phyloP scores from a whole-genome alignment of 2,329 filamentous ascomycete species.

The Diplodia mutila region DNA sequence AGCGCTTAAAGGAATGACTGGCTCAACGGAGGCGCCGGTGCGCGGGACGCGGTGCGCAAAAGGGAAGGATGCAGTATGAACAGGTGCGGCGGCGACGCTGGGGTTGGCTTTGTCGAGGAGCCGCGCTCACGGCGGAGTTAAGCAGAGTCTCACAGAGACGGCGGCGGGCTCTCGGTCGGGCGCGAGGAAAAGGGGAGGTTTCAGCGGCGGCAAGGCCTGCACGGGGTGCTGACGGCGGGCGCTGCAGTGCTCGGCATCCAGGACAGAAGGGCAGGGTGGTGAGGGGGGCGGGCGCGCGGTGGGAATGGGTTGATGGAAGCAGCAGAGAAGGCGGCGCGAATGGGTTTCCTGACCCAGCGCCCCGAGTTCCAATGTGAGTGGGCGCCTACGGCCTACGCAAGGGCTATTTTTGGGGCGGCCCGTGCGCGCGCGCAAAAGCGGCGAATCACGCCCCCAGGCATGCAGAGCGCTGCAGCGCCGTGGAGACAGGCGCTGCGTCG shows the following conservation, averaged over 20 bases:
- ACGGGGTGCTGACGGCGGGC: conserved; percentile 20
- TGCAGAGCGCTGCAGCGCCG: conserved; percentile 23
- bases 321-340: conserved; percentile 20
- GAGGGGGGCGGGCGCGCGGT: conserved; percentile 14
- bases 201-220: conserved; percentile 24
- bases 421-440: neutral
- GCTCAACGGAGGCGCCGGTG: conserved; percentile 26
- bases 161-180: conserved; percentile 22
- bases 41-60: conserved; percentile 36
- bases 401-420: conserved; percentile 3
- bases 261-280: conserved; percentile 18
- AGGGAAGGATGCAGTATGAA: conserved; percentile 7
- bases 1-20: conserved; percentile 46
- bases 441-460: conserved; percentile 20
- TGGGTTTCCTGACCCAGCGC: conserved; percentile 4
- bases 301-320: conserved; percentile 22
- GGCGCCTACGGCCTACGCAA: conserved; percentile 5
- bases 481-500: conserved; percentile 22
- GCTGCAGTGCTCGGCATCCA: conserved; percentile 25
- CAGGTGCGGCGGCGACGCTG: conserved; percentile 4
- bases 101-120: conserved; percentile 11
- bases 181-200: conserved; percentile 16
- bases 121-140: conserved; percentile 20
- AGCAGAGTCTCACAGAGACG: conserved; percentile 29
- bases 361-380: neutral